Evolutionary conservation across 2,329 filamentous ascomycete genomes (phyloP).

Genomic region (Fusarium lyarnte): DNA sequence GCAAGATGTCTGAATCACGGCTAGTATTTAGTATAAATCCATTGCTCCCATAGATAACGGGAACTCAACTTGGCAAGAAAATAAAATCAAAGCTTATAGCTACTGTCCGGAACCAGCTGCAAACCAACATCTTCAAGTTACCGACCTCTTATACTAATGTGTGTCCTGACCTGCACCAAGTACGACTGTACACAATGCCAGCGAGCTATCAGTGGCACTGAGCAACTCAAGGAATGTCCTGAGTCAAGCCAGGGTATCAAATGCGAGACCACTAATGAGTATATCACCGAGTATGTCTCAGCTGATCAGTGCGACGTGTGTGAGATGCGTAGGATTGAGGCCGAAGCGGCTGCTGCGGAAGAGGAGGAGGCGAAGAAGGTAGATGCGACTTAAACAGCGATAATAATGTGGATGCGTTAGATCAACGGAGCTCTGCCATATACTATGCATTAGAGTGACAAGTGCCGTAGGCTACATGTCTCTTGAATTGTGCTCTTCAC

Average conservation of each 20-base stretch:
- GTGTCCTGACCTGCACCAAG: slow-evolving; percentile 6
- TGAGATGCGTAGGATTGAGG: slow-evolving; percentile 10
- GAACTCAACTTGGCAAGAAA: background rate
- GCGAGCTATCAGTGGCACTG: slow-evolving; percentile 5
- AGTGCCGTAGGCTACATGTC: background rate
- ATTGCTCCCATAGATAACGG: background rate
- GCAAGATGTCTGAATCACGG: background rate
- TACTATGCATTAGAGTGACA: background rate
- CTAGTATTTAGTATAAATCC: background rate
- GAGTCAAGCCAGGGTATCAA: background rate
- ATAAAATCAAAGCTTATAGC: background rate
- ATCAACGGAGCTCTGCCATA: background rate
- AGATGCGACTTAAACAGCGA: background rate
- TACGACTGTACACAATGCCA: slow-evolving; percentile 30
- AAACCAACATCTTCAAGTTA: background rate
- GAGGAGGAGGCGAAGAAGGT: background rate
- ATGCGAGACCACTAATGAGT: slow-evolving; percentile 1
- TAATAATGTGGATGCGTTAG: background rate
- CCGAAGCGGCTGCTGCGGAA: background rate
- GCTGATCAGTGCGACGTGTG: slow-evolving; percentile 24
- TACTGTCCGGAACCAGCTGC: background rate
- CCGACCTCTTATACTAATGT: slow-evolving; percentile 7
- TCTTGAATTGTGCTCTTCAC: background rate
- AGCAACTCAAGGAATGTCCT: slow-evolving; percentile 8
- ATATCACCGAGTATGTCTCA: slow-evolving; percentile 16